Percentiles rank a stretch among this genome's conserved stretches.
phyloP scores from a whole-genome alignment of 805 yeast species.

The Lipomyces kockii region DNA sequence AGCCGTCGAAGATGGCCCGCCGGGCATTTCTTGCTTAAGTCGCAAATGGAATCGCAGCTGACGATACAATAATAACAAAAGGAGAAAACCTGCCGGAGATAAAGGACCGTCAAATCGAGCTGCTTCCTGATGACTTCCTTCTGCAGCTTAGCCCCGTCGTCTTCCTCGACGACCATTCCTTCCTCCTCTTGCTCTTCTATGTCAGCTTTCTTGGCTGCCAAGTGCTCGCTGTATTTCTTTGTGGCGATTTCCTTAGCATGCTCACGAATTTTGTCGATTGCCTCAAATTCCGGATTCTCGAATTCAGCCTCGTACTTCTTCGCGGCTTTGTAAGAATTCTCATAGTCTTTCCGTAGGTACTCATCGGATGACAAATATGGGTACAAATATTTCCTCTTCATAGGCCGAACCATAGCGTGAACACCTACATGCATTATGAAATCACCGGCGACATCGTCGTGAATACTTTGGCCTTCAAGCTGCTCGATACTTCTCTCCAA shows the following conservation, averaged over 20 bases:
- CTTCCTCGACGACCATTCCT: constrained; percentile 30
- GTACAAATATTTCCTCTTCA: constrained; percentile 27
- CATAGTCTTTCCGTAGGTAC: constrained; percentile 17
- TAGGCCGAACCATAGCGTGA: constrained; percentile 14
- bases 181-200: constrained; percentile 27
- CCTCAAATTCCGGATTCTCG: constrained; percentile 18
- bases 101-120: constrained; percentile 26
- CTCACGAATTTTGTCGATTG: constrained; percentile 19
- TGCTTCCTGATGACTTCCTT: constrained; percentile 23
- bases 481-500: constrained; percentile 19
- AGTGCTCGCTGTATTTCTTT: constrained; percentile 1
- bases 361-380: constrained; percentile 17
- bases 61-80: constrained; percentile 34
- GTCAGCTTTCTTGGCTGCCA: constrained; percentile 12
- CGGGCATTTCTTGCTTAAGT: constrained; percentile 29
- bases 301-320: constrained; percentile 28
- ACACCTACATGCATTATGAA: constrained; percentile 32
- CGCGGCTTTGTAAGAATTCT: constrained; percentile 19
- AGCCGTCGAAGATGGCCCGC: constrained; percentile 34
- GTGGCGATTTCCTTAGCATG: constrained; percentile 26
- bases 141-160: constrained; percentile 9
- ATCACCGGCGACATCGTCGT: constrained; percentile 20
- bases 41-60: constrained; percentile 29
- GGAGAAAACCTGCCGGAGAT: constrained; percentile 33
- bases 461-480: constrained; percentile 28